Evolutionary conservation across 805 yeast species (phyloP).

Genomic region (Metschnikowia matae): DNA sequence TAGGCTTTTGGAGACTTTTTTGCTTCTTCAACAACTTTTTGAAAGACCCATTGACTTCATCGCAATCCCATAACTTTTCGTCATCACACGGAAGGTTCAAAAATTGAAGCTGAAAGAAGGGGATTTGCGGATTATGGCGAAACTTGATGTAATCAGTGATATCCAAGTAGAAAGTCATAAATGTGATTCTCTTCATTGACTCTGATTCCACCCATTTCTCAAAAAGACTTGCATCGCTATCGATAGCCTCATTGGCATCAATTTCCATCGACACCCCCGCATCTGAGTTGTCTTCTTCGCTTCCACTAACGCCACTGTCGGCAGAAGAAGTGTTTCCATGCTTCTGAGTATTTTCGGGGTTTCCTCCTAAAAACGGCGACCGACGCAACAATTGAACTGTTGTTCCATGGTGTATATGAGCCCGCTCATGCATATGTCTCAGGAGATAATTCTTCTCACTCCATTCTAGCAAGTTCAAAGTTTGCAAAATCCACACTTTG

Average conservation of each 20-base stretch:
- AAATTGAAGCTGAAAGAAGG: slow-evolving; percentile 37
- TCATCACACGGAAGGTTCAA: slow-evolving; percentile 41
- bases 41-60: slow-evolving; percentile 38
- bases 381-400: slow-evolving; percentile 74
- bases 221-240: slow-evolving; percentile 34
- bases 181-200: slow-evolving; percentile 70
- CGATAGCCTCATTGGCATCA: slow-evolving; percentile 10
- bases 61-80: slow-evolving; percentile 36
- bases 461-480: slow-evolving; percentile 68
- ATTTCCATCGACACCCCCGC: slow-evolving; percentile 1
- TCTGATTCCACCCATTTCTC: slow-evolving; percentile 79
- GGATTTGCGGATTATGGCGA: slow-evolving; percentile 58
- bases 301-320: slow-evolving; percentile 29
- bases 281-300: slow-evolving; percentile 28
- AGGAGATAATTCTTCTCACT: slow-evolving; percentile 72
- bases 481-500: slow-evolving; percentile 69
- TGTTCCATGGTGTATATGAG: slow-evolving; percentile 84
- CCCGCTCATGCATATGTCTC: slow-evolving; percentile 72
- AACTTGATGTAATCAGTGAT: slow-evolving; percentile 73
- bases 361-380: slow-evolving; percentile 72
- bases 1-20: slow-evolving; percentile 17
- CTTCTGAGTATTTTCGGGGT: slow-evolving; percentile 41
- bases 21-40: slow-evolving; percentile 36
- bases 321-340: slow-evolving; percentile 18
- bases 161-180: slow-evolving; percentile 79